A percentile compares a stretch with the other conserved stretches of the same genome.
These are phyloP conservation scores for Penicillium verrucosum DNA, from an alignment of 2,329 filamentous ascomycete species.

Conservation along the genomic window DNA sequence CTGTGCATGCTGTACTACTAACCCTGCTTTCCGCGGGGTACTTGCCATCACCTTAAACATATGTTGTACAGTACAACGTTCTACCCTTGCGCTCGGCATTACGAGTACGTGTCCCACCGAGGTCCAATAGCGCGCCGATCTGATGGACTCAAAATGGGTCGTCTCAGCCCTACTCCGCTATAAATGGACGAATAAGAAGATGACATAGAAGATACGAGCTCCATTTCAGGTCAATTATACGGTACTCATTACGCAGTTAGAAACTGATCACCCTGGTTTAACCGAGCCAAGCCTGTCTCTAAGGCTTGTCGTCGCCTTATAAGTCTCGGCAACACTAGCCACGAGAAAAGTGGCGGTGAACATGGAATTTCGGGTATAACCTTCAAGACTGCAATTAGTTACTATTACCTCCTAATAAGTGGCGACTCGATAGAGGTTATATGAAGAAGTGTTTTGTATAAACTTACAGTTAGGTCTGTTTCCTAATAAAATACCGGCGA, in stretches of 20 bases:
- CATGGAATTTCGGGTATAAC: background rate
- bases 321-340: slow-evolving; percentile 12
- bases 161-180: slow-evolving; percentile 21
- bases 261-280: background rate
- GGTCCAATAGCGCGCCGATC: slow-evolving; percentile 17
- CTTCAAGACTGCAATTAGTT: background rate
- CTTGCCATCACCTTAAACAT: background rate
- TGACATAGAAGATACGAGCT: background rate
- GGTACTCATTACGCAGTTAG: background rate
- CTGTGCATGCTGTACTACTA: background rate
- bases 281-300: slow-evolving; percentile 25
- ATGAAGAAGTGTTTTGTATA: background rate
- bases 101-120: slow-evolving; percentile 13
- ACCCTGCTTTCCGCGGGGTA: background rate
- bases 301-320: slow-evolving; percentile 28
- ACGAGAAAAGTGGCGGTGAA: slow-evolving; percentile 17
- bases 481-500: background rate
- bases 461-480: background rate
- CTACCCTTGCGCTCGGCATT: background rate
- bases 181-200: slow-evolving; percentile 11
- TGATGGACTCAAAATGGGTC: slow-evolving; percentile 7
- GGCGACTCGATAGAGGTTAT: too few relatives aligned
- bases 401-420: background rate
- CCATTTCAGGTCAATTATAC: background rate
- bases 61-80: background rate